Percentiles rank a stretch among this genome's conserved stretches.
Evolutionary conservation across 352 stramenopile species (phyloP).

Genomic region (Phytophthora cryptogea): DNA sequence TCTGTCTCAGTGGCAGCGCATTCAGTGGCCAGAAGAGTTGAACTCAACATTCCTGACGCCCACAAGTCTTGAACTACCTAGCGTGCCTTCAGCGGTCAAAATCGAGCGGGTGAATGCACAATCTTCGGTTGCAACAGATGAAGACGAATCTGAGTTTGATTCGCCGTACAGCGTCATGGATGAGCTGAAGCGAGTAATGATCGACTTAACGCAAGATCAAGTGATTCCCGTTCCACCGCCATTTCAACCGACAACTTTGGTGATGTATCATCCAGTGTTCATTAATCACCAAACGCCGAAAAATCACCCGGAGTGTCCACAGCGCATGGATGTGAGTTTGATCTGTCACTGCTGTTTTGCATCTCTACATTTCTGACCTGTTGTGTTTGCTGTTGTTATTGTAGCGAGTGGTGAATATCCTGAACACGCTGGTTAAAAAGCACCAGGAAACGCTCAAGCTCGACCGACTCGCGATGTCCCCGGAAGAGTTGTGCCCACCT

Average conservation of each 20-base stretch:
- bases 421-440: constrained; percentile 65
- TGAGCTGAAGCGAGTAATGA: constrained; percentile 80
- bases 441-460: constrained; percentile 73
- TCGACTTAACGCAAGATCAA: constrained; percentile 75
- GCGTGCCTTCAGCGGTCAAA: constrained; percentile 32
- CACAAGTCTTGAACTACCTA: constrained; percentile 13
- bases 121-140: constrained; percentile 12
- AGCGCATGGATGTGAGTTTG: constrained; percentile 74
- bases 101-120: constrained; percentile 28
- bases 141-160: constrained; percentile 20
- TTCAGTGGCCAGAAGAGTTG: constrained; percentile 66
- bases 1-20: constrained; percentile 65
- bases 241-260: constrained; percentile 57
- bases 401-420: constrained; percentile 73
- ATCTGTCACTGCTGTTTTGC: not conserved
- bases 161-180: constrained; percentile 51
- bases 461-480: constrained; percentile 64
- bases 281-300: constrained; percentile 86
- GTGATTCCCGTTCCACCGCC: constrained; percentile 23
- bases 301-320: constrained; percentile 81
- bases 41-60: constrained; percentile 52
- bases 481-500: constrained; percentile 71
- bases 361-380: constrained; percentile 18
- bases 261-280: constrained; percentile 85
- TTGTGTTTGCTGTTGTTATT: constrained; percentile 7